Conservation (phyloP, 495 filamentous ascomycete species). For the Aspergillus leporis region DNA sequence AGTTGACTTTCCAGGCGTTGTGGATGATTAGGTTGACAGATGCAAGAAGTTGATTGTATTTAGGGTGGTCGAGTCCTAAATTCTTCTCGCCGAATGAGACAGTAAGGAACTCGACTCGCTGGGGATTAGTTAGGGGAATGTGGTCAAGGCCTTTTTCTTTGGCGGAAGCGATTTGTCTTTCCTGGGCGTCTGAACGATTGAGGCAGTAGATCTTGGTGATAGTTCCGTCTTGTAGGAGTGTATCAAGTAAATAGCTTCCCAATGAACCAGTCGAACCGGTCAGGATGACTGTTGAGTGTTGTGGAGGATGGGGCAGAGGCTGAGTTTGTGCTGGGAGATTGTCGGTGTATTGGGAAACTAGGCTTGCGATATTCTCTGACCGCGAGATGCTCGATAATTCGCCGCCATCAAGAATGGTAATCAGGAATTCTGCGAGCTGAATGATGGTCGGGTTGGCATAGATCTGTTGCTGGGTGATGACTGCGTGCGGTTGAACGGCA, state of each 20-base stretch:
- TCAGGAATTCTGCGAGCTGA: conserved; percentile 21
- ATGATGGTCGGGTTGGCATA: conserved; percentile 33
- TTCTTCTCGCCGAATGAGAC: conserved; percentile 45
- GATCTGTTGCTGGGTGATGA: conserved; percentile 28
- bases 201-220: conserved; percentile 56
- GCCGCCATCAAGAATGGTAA: conserved; percentile 20
- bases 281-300: conserved; percentile 36
- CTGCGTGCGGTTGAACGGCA: conserved; percentile 10
- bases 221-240: conserved; percentile 29
- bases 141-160: conserved; percentile 15
- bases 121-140: conserved; percentile 1
- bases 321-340: conserved; percentile 21
- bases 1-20: conserved; percentile 65
- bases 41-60: conserved; percentile 37
- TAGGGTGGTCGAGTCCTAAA: conserved; percentile 42
- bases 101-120: conserved; percentile 48
- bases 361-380: conserved; percentile 18
- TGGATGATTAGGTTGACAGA: conserved; percentile 56
- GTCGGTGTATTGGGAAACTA: conserved; percentile 21
- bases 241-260: conserved; percentile 56
- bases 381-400: conserved; percentile 14
- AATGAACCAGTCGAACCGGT: conserved; percentile 61
- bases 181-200: conserved; percentile 43
- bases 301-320: background rate
- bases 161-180: conserved; percentile 16